Evolutionary conservation across 768 basidiomycete genomes (phyloP).

Genomic region (Daedaleopsis sinensis): DNA sequence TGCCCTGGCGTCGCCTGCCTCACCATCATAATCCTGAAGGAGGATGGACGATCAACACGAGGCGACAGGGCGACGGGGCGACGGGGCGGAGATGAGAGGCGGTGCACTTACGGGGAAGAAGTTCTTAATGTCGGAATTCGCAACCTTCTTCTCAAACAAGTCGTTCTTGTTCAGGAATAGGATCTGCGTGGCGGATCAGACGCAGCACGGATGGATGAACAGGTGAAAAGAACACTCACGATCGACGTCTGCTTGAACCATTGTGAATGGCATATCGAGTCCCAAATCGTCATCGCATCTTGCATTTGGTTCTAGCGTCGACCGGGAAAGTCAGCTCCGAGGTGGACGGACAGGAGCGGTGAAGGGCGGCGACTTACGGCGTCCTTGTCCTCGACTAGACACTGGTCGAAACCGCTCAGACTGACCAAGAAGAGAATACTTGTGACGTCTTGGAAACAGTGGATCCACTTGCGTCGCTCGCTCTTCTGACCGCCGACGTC

Average conservation of each 20-base stretch:
- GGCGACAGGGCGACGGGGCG: background rate
- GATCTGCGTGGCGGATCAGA: slow-evolving; percentile 47
- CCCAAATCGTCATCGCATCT: slow-evolving; percentile 98
- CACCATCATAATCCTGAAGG: slow-evolving; percentile 80
- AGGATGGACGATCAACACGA: background rate
- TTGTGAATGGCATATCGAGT: slow-evolving; percentile 96
- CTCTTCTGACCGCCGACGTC: slow-evolving; percentile 95
- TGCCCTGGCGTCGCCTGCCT: slow-evolving; percentile 66
- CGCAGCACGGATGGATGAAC: background rate
- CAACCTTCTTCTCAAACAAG: slow-evolving; percentile 84
- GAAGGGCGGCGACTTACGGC: slow-evolving; percentile 56
- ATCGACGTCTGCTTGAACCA: slow-evolving; percentile 97
- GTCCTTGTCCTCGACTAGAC: slow-evolving; percentile 90
- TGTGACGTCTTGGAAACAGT: slow-evolving; percentile 94
- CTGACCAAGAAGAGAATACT: slow-evolving; percentile 91
- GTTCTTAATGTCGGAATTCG: slow-evolving; percentile 79
- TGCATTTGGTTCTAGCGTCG: slow-evolving; percentile 90
- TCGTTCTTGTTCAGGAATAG: slow-evolving; percentile 96
- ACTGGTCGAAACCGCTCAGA: slow-evolving; percentile 92
- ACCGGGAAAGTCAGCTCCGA: background rate
- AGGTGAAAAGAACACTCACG: slow-evolving; percentile 46
- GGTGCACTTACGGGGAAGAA: slow-evolving; percentile 75
- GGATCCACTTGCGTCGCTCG: slow-evolving; percentile 92
- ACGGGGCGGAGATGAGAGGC: background rate
- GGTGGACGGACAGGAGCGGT: background rate